Evolutionary conservation across 495 filamentous ascomycete genomes (phyloP).

Genomic region (Daldinia caldariorum): DNA sequence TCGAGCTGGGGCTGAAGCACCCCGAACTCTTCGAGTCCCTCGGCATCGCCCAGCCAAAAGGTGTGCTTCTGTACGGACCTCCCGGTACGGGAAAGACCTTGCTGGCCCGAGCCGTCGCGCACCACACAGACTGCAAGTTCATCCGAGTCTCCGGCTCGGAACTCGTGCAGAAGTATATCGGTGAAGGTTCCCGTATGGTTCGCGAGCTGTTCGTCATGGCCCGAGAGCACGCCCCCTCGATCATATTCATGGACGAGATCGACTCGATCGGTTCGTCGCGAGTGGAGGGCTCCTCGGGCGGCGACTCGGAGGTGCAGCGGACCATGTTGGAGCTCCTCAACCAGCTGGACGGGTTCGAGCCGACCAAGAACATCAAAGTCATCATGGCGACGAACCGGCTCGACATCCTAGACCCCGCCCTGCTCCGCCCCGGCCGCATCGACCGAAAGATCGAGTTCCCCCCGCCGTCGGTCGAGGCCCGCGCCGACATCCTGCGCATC

Average conservation of each 20-base stretch:
- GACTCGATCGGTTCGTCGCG: conserved; percentile 97
- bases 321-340: conserved; percentile 99
- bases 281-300: conserved; percentile 92
- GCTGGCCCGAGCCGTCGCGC: conserved; percentile 92
- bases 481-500: conserved; percentile 97
- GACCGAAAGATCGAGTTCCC: conserved; percentile 99
- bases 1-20: conserved; percentile 97
- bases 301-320: conserved; percentile 98
- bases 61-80: conserved; percentile 95
- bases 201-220: conserved; percentile 99
- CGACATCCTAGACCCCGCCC: conserved; percentile 94
- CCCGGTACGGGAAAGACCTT: conserved; percentile 98
- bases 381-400: conserved; percentile 99
- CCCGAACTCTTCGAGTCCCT: conserved; percentile 98
- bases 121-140: conserved; percentile 98
- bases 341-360: conserved; percentile 98
- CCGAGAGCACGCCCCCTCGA: conserved; percentile 97
- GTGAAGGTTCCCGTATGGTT: conserved; percentile 98
- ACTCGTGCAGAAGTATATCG: conserved; percentile 98
- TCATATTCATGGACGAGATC: conserved; percentile 99
- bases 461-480: conserved; percentile 94
- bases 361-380: conserved; percentile 99
- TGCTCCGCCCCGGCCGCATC: conserved; percentile 93
- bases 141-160: conserved; percentile 97
- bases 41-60: conserved; percentile 97